phyloP scores from a whole-genome alignment of 768 basidiomycete species.

The Auricularia cornea region DNA sequence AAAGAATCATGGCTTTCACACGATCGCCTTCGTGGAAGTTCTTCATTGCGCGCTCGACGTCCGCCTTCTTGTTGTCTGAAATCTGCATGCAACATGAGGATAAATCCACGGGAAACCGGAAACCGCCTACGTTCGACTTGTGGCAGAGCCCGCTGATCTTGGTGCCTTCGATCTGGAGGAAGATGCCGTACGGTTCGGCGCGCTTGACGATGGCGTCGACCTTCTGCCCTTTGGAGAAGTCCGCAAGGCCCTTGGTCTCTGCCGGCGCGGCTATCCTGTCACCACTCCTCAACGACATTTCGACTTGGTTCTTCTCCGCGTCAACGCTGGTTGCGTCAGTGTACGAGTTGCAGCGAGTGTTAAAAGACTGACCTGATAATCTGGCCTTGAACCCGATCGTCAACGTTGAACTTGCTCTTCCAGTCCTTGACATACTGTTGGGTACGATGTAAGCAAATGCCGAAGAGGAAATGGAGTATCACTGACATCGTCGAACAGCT shows the following conservation, averaged over 20 bases:
- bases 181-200: slow-evolving; percentile 85
- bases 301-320: slow-evolving; percentile 64
- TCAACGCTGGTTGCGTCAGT: slow-evolving; percentile 49
- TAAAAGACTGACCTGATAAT: slow-evolving; percentile 58
- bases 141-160: slow-evolving; percentile 88
- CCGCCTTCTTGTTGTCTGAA: slow-evolving; percentile 78
- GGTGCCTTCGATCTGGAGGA: slow-evolving; percentile 80
- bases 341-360: background rate
- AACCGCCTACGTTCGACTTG: slow-evolving; percentile 75
- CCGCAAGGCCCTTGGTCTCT: slow-evolving; percentile 32
- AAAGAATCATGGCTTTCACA: slow-evolving; percentile 70
- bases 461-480: slow-evolving; percentile 2
- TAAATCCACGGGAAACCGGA: background rate
- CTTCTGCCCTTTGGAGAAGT: slow-evolving; percentile 73
- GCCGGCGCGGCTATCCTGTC: slow-evolving; percentile 34
- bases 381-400: slow-evolving; percentile 82
- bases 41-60: slow-evolving; percentile 66
- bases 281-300: slow-evolving; percentile 79
- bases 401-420: slow-evolving; percentile 69
- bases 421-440: slow-evolving; percentile 89
- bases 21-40: slow-evolving; percentile 82
- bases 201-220: slow-evolving; percentile 71
- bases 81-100: slow-evolving; percentile 42
- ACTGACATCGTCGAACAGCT: slow-evolving; percentile 78
- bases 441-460: slow-evolving; percentile 16